These are phyloP conservation scores for Monosporozyma aerobia DNA, from an alignment of 805 yeast genomes.

Conservation along the genomic window DNA sequence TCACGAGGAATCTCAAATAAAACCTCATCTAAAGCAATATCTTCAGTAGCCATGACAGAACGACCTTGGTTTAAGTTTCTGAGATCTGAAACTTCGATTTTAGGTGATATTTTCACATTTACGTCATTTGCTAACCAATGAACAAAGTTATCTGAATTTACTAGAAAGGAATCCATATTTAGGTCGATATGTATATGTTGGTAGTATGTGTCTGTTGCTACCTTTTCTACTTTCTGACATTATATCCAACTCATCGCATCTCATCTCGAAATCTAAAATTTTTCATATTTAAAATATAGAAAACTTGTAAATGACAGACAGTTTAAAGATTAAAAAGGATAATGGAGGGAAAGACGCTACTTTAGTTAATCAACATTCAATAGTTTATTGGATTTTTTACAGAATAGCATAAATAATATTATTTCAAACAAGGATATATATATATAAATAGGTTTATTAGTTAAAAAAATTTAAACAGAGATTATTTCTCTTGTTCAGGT, in stretches of 20 bases:
- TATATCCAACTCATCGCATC: background rate
- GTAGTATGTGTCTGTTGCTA: background rate
- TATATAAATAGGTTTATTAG: background rate
- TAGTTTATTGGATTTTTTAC: background rate
- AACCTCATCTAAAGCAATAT: slow-evolving; percentile 51
- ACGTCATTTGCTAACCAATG: slow-evolving; percentile 38
- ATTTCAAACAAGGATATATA: background rate
- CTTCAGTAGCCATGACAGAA: slow-evolving; percentile 57
- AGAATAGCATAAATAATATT: background rate
- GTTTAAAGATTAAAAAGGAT: background rate
- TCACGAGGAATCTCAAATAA: slow-evolving; percentile 62
- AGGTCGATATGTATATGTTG: slow-evolving; percentile 15
- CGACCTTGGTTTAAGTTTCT: slow-evolving; percentile 61
- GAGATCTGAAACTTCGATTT: slow-evolving; percentile 52
- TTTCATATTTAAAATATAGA: background rate
- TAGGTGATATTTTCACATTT: slow-evolving; percentile 41
- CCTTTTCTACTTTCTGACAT: too few relatives aligned
- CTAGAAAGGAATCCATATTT: slow-evolving; percentile 6
- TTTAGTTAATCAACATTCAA: too few relatives aligned
- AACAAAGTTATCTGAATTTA: slow-evolving; percentile 33
- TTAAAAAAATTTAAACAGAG: background rate
- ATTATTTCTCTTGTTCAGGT: slow-evolving; percentile 13
- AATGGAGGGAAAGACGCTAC: background rate
- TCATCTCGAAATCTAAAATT: background rate
- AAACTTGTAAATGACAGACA: background rate